Conservation (phyloP, 2,329 filamentous ascomycete species). For the Coniochaeta pulveracea region DNA sequence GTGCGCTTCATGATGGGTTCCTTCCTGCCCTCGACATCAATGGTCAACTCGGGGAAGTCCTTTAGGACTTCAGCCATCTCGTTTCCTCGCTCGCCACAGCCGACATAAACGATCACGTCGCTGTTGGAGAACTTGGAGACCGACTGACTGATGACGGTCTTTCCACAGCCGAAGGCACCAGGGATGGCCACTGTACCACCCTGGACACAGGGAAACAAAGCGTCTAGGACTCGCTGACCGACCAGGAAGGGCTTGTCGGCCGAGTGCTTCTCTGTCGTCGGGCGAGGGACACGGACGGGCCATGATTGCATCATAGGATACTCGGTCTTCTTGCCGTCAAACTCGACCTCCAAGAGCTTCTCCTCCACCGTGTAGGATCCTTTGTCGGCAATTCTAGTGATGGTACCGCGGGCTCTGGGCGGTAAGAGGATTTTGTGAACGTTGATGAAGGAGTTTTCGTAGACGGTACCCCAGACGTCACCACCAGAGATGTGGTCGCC, state of each 20-base stretch:
- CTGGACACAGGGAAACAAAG: conserved; percentile 91
- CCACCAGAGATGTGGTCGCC: conserved; percentile 95
- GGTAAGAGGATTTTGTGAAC: conserved; percentile 91
- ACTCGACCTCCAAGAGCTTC: conserved; percentile 91
- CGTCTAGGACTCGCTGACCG: conserved; percentile 91
- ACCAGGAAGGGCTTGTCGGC: conserved; percentile 89
- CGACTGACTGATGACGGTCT: conserved; percentile 97
- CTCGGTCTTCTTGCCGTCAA: conserved; percentile 89
- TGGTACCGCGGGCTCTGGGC: conserved; percentile 79
- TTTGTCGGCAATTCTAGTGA: conserved; percentile 81
- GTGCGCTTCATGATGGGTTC: conserved; percentile 99
- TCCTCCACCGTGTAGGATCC: conserved; percentile 90
- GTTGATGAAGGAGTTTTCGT: conserved; percentile 89
- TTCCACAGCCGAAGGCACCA: conserved; percentile 95
- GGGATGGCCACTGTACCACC: conserved; percentile 97
- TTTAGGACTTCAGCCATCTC: conserved; percentile 99
- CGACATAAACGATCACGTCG: conserved; percentile 97
- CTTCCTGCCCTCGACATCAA: conserved; percentile 85
- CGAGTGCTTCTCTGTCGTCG: conserved; percentile 81
- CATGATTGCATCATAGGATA: conserved; percentile 98
- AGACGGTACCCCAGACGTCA: conserved; percentile 90
- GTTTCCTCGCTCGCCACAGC: conserved; percentile 87
- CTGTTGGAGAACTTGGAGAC: conserved; percentile 99
- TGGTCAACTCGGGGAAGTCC: conserved; percentile 97
- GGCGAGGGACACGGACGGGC: conserved; percentile 93